Evolutionary conservation across 768 basidiomycete genomes (phyloP).

Genomic region (Crucibulum laeve): DNA sequence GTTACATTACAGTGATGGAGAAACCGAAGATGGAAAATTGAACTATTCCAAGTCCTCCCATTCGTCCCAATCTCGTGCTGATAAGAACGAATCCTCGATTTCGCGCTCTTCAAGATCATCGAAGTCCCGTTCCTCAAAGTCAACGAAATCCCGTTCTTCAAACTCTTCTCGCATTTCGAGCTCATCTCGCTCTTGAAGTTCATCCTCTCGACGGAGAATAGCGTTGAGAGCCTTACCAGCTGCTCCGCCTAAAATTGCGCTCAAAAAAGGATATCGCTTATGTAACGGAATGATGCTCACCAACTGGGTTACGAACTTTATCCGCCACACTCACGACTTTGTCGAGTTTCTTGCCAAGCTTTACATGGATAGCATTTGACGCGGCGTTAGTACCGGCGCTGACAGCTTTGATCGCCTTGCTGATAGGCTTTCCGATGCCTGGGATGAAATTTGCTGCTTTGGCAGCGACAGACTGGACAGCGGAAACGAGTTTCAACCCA

Average conservation of each 20-base stretch:
- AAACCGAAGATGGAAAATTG: too few species aligned
- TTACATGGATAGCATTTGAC: constrained; percentile 7
- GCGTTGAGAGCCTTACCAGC: not conserved
- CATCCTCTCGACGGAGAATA: not conserved
- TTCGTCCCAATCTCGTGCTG: not conserved
- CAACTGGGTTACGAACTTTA: not conserved
- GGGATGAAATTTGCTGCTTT: constrained; percentile 8
- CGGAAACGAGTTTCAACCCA: constrained; percentile 6
- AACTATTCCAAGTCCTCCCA: not conserved
- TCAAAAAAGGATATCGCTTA: not conserved
- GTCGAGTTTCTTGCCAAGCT: constrained; percentile 4
- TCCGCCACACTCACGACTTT: constrained; percentile 7
- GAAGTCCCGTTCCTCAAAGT: not conserved
- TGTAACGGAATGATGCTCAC: not conserved
- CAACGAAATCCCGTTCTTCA: not conserved
- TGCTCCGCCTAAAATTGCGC: not conserved
- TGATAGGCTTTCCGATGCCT: constrained; percentile 5
- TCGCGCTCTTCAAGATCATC: not conserved
- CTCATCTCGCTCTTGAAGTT: not conserved
- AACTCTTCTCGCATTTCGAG: too few species aligned
- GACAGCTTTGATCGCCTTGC: constrained; percentile 4
- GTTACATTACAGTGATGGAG: too few species aligned
- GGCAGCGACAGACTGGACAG: constrained; percentile 2
- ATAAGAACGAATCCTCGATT: not conserved
- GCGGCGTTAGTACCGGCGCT: constrained; percentile 1